phyloP scores from a whole-genome alignment of 345 rosid species.

The Litchi chinensis region DNA sequence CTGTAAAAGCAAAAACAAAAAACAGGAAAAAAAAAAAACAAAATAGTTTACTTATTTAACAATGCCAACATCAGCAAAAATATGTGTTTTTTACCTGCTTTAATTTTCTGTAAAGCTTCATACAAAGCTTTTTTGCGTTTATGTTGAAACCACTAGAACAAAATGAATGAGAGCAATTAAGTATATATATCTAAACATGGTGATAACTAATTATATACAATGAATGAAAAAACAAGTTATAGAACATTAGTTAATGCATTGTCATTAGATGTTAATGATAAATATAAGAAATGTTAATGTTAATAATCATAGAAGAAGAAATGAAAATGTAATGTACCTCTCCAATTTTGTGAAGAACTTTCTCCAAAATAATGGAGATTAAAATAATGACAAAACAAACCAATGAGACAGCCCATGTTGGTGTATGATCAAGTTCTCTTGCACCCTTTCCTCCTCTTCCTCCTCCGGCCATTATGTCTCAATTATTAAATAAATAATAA shows the following conservation, averaged over 20 bases:
- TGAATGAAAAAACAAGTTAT: too few relatives aligned
- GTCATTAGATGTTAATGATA: background rate
- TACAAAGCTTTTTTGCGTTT: slow-evolving; percentile 62
- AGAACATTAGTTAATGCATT: too few relatives aligned
- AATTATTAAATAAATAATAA: background rate
- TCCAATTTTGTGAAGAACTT: slow-evolving; percentile 59
- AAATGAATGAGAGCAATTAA: background rate
- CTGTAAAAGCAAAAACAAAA: slow-evolving; percentile 42
- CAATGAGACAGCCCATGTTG: slow-evolving; percentile 90
- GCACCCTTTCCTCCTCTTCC: slow-evolving; percentile 32
- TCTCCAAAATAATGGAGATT: slow-evolving; percentile 73
- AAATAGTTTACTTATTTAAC: too few relatives aligned
- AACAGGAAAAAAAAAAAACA: background rate
- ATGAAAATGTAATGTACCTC: slow-evolving; percentile 33
- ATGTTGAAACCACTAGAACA: slow-evolving; percentile 47
- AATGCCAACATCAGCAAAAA: background rate
- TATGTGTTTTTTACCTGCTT: slow-evolving; percentile 49
- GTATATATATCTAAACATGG: too few relatives aligned
- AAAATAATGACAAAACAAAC: slow-evolving; percentile 69
- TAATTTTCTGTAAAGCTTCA: slow-evolving; percentile 88
- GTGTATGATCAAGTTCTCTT: slow-evolving; percentile 90
- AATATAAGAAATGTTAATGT: background rate
- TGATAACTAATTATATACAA: too few relatives aligned
- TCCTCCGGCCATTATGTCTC: slow-evolving; percentile 51
- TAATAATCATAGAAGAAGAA: background rate